Conservation (phyloP, 257 asterid genomes). For the Marsdenia floribunda region DNA sequence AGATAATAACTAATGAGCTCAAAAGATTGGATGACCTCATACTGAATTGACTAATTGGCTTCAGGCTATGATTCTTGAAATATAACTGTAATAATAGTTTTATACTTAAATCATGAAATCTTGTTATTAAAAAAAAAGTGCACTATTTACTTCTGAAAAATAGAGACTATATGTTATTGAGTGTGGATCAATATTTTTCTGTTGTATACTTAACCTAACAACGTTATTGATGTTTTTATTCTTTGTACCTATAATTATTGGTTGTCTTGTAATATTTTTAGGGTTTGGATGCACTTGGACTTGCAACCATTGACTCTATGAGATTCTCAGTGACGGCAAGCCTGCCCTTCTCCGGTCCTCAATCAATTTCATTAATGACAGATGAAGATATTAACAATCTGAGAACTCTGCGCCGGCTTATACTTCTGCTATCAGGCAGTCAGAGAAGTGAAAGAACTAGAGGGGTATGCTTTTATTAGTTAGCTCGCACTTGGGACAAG, state of each 20-base stretch:
- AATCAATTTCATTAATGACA: slow-evolving; percentile 49
- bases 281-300: slow-evolving; percentile 97
- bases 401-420: slow-evolving; percentile 67
- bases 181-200: not conserved
- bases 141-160: not conserved
- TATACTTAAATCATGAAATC: too few species aligned
- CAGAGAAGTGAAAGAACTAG: slow-evolving; percentile 38
- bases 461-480: slow-evolving; percentile 24
- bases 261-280: slow-evolving; percentile 26
- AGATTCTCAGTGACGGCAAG: slow-evolving; percentile 40
- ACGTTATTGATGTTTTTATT: not conserved
- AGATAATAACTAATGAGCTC: not conserved
- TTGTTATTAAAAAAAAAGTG: too few species aligned
- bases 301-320: slow-evolving; percentile 62
- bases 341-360: slow-evolving; percentile 55
- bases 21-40: not conserved
- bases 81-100: too few species aligned
- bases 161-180: not conserved
- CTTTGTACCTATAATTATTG: not conserved
- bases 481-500: slow-evolving; percentile 1
- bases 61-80: not conserved
- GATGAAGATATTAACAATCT: slow-evolving; percentile 73
- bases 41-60: not conserved
- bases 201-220: not conserved
- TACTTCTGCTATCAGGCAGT: slow-evolving; percentile 51